Evolutionary conservation across 257 asterid species (phyloP).

Genomic region (Solanum neorickii): DNA sequence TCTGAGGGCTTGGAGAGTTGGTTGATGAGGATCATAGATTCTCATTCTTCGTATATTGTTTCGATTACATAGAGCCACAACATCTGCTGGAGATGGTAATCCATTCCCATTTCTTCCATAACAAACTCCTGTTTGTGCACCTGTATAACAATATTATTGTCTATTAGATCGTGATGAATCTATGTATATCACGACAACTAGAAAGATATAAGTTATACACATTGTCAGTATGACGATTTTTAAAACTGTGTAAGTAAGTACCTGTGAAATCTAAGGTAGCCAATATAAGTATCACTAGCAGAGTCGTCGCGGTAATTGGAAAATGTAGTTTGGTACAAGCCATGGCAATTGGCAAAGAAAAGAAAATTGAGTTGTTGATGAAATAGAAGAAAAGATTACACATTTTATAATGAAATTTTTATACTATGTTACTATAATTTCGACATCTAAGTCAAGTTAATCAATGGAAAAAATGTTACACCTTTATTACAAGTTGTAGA

Average conservation of each 20-base stretch:
- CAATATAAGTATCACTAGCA: background rate
- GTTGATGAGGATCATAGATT: constrained; percentile 22
- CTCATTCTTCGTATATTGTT: constrained; percentile 21
- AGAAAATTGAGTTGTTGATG: background rate
- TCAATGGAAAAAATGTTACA: background rate
- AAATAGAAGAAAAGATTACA: background rate
- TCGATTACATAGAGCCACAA: constrained; percentile 11
- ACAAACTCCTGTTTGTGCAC: constrained; percentile 19
- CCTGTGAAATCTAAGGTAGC: background rate
- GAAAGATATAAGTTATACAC: background rate
- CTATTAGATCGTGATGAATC: background rate
- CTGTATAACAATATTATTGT: background rate
- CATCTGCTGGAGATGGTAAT: constrained; percentile 14
- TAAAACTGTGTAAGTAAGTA: too few species aligned
- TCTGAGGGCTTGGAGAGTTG: constrained; percentile 23
- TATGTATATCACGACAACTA: background rate
- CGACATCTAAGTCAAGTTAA: background rate
- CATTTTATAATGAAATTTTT: background rate
- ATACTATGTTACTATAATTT: background rate
- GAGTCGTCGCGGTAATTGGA: background rate
- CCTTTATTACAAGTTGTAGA: background rate
- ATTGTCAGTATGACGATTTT: background rate
- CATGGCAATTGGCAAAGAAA: background rate
- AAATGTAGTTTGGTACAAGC: background rate
- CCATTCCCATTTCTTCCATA: constrained; percentile 16